phyloP scores from a whole-genome alignment of 495 filamentous ascomycete genomes.

The Penicillium flavigenum region DNA sequence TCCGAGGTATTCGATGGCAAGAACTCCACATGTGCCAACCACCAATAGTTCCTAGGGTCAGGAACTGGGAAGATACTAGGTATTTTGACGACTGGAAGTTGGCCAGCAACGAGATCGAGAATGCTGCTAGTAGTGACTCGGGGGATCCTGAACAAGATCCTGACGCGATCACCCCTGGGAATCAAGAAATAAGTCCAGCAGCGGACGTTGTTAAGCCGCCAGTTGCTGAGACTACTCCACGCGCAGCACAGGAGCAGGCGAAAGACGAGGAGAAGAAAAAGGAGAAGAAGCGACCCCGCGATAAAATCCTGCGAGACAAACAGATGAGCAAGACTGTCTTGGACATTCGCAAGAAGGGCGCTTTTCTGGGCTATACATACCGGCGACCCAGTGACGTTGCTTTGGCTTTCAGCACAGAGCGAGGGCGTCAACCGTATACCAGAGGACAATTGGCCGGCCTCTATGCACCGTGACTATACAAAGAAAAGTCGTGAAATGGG shows the following conservation, averaged over 20 bases:
- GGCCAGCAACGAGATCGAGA: slow-evolving; percentile 53
- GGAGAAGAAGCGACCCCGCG: slow-evolving; percentile 70
- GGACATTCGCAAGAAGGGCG: slow-evolving; percentile 73
- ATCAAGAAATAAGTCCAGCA: not conserved
- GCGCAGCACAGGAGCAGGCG: slow-evolving; percentile 14
- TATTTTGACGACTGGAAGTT: slow-evolving; percentile 83
- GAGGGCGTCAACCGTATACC: slow-evolving; percentile 30
- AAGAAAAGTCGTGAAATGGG: not conserved
- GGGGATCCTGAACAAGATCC: slow-evolving; percentile 16
- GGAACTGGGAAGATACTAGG: slow-evolving; percentile 73
- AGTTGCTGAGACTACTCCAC: not conserved
- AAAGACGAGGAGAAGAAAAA: slow-evolving; percentile 38
- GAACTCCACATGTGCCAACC: slow-evolving; percentile 64
- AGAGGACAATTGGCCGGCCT: slow-evolving; percentile 31
- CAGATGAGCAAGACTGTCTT: slow-evolving; percentile 61
- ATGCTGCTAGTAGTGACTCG: slow-evolving; percentile 26
- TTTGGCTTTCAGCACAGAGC: slow-evolving; percentile 34
- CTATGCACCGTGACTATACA: slow-evolving; percentile 24
- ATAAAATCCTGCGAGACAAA: slow-evolving; percentile 74
- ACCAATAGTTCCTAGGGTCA: slow-evolving; percentile 74
- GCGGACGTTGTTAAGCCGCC: not conserved
- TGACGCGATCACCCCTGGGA: slow-evolving; percentile 18
- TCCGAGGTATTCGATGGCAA: slow-evolving; percentile 66
- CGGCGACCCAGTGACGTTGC: slow-evolving; percentile 52
- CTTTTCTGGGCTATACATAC: slow-evolving; percentile 92